Percentiles rank a stretch among this genome's conserved stretches.
These are phyloP conservation scores for Leccinum broughii DNA, from an alignment of 768 basidiomycete species.

Conservation along the genomic window DNA sequence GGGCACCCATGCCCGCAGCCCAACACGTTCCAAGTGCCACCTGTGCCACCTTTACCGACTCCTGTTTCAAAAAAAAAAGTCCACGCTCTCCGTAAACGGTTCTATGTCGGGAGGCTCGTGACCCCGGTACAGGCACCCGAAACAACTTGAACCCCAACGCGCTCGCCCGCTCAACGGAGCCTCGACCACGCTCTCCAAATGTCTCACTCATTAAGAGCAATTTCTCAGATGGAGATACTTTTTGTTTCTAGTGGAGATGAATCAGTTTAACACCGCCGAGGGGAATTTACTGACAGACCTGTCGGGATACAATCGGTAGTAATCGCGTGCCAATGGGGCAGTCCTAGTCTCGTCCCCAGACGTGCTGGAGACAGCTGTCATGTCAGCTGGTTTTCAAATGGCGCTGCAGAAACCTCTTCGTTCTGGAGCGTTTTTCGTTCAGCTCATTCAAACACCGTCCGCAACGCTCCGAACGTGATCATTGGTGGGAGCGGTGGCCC, in stretches of 20 bases:
- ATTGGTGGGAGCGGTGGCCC: too few relatives aligned
- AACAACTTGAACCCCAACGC: background rate
- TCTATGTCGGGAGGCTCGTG: conserved; percentile 10
- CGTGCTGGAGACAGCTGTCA: too few relatives aligned
- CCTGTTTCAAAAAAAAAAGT: conserved; percentile 20
- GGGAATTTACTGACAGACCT: too few relatives aligned
- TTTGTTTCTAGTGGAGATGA: conserved; percentile 30
- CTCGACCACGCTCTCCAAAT: conserved; percentile 16
- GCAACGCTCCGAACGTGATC: too few relatives aligned
- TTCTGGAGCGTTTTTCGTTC: too few relatives aligned
- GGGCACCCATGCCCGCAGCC: conserved; percentile 55
- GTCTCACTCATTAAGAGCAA: conserved; percentile 22
- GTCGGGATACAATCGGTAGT: too few relatives aligned
- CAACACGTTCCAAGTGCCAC: conserved; percentile 51
- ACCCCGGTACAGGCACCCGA: conserved; percentile 4
- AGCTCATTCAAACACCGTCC: too few relatives aligned
- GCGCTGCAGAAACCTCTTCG: too few relatives aligned
- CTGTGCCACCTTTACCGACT: conserved; percentile 22
- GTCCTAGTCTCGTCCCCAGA: too few relatives aligned
- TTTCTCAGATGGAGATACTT: conserved; percentile 30
- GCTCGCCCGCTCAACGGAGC: conserved; percentile 9
- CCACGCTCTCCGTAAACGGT: conserved; percentile 18
- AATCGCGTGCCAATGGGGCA: too few relatives aligned
- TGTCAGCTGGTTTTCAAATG: too few relatives aligned
- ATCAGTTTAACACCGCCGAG: conserved; percentile 33